These are phyloP conservation scores for Plenodomus tracheiphilus DNA, from an alignment of 2,329 filamentous ascomycete genomes.

Conservation along the genomic window DNA sequence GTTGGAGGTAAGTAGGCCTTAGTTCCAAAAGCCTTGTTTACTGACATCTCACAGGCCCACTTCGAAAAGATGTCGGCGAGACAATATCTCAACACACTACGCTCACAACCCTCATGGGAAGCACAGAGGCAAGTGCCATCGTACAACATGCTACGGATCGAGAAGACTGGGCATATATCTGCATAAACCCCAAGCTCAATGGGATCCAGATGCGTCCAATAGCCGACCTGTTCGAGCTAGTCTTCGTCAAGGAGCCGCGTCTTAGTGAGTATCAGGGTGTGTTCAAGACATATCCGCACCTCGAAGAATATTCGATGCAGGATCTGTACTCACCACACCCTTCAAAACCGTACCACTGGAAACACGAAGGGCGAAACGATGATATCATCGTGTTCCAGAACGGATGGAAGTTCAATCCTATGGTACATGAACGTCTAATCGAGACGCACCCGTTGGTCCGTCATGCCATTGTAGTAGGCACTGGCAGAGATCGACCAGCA, in stretches of 20 bases:
- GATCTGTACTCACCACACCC: slow-evolving; percentile 31
- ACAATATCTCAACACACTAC: slow-evolving; percentile 19
- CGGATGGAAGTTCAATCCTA: slow-evolving; percentile 27
- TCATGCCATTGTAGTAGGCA: slow-evolving; percentile 39
- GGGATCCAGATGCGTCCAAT: slow-evolving; percentile 29
- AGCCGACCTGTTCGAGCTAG: slow-evolving; percentile 22
- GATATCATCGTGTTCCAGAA: slow-evolving; percentile 25
- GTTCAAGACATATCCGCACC: slow-evolving; percentile 20
- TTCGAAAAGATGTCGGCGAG: slow-evolving; percentile 21
- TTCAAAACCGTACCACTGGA: slow-evolving; percentile 33
- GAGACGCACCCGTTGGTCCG: slow-evolving; percentile 33
- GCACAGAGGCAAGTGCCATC: slow-evolving; percentile 20
- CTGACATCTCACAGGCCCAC: slow-evolving; percentile 18
- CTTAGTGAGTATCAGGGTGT: slow-evolving; percentile 19
- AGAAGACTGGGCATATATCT: slow-evolving; percentile 31
- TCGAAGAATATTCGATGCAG: slow-evolving; percentile 24
- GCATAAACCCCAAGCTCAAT: slow-evolving; percentile 20
- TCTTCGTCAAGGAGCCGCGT: slow-evolving; percentile 17
- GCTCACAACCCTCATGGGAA: slow-evolving; percentile 19
- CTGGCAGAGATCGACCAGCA: slow-evolving; percentile 32
- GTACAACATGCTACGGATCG: slow-evolving; percentile 27
- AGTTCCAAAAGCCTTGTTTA: no score
- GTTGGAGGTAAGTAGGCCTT: slow-evolving; percentile 19
- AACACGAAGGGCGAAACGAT: slow-evolving; percentile 24
- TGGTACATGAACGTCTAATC: slow-evolving; percentile 27